Evolutionary conservation across 2,329 filamentous ascomycete genomes (phyloP).

Genomic region (Penicillium oxalicum): DNA sequence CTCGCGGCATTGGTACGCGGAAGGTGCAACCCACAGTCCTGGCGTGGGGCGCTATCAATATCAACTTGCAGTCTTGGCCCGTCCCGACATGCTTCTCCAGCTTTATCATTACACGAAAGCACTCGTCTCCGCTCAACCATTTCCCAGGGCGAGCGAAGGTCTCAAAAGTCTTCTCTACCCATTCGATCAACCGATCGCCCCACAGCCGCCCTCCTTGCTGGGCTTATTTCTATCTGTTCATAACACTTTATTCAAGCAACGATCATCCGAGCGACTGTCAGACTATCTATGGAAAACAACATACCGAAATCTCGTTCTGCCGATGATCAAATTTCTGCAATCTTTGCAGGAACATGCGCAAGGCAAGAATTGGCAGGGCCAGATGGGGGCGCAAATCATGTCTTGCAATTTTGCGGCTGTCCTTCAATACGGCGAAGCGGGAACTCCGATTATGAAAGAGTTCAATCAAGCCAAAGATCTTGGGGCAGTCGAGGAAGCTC

Average conservation of each 20-base stretch:
- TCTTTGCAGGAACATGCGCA: conserved; percentile 45
- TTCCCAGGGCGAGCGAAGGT: conserved; percentile 51
- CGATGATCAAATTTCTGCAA: conserved; percentile 38
- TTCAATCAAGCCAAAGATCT: conserved; percentile 16
- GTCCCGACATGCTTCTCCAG: conserved; percentile 53
- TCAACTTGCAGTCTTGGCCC: conserved; percentile 66
- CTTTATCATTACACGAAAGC: conserved; percentile 56
- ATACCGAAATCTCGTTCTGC: conserved; percentile 35
- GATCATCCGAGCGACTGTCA: too few relatives aligned
- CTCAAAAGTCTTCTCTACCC: conserved; percentile 52
- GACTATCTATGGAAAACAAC: background rate
- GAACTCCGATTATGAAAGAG: conserved; percentile 26
- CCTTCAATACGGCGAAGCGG: conserved; percentile 48
- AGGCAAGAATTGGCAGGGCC: conserved; percentile 45
- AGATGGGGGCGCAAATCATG: conserved; percentile 51
- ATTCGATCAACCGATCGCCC: conserved; percentile 27
- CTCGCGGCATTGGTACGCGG: conserved; percentile 75
- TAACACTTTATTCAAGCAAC: too few relatives aligned
- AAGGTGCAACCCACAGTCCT: conserved; percentile 70
- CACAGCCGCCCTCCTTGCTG: too few relatives aligned
- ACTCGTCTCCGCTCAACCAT: conserved; percentile 50
- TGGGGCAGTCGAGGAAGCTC: conserved; percentile 9
- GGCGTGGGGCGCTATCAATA: conserved; percentile 76
- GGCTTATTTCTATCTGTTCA: too few relatives aligned
- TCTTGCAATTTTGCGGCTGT: conserved; percentile 52